A percentile compares a stretch with the other conserved stretches of the same genome.
These are phyloP conservation scores for Syzygium jambos DNA, from an alignment of 345 rosid genomes.

Conservation along the genomic window DNA sequence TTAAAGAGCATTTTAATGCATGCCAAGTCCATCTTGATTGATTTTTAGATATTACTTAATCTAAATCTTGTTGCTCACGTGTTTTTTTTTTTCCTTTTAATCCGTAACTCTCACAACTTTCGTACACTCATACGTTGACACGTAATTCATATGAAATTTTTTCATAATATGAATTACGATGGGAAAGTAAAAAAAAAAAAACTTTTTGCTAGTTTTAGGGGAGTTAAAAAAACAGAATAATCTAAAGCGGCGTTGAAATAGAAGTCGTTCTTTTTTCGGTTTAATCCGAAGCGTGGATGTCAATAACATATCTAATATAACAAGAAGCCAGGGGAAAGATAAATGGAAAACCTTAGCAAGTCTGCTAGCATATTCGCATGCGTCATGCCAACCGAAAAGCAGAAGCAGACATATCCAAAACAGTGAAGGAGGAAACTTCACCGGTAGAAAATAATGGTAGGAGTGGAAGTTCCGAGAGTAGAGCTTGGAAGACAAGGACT, in stretches of 20 bases:
- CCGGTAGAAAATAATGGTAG: not conserved
- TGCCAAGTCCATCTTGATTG: not conserved
- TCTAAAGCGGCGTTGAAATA: not conserved
- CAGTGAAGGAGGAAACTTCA: not conserved
- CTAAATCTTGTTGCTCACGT: not conserved
- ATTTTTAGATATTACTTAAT: not conserved
- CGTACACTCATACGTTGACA: not conserved
- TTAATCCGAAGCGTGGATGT: not conserved
- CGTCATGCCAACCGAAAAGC: not conserved
- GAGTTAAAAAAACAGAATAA: not conserved
- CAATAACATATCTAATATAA: not conserved
- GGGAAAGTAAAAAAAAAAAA: not conserved
- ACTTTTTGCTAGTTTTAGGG: not conserved
- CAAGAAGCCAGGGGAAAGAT: not conserved
- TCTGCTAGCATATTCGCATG: not conserved
- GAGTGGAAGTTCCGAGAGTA: conserved; percentile 3
- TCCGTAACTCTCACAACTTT: not conserved
- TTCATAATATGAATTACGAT: not conserved
- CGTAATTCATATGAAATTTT: not conserved
- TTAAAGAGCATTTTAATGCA: not conserved
- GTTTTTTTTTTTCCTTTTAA: not conserved
- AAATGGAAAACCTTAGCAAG: not conserved
- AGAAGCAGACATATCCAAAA: not conserved
- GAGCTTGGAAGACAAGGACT: conserved; percentile 8
- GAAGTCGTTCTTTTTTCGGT: not conserved